A percentile compares a stretch with the other conserved stretches of the same genome.
These are phyloP conservation scores for Ailanthus altissimus DNA, from an alignment of 345 rosid species.

Conservation along the genomic window DNA sequence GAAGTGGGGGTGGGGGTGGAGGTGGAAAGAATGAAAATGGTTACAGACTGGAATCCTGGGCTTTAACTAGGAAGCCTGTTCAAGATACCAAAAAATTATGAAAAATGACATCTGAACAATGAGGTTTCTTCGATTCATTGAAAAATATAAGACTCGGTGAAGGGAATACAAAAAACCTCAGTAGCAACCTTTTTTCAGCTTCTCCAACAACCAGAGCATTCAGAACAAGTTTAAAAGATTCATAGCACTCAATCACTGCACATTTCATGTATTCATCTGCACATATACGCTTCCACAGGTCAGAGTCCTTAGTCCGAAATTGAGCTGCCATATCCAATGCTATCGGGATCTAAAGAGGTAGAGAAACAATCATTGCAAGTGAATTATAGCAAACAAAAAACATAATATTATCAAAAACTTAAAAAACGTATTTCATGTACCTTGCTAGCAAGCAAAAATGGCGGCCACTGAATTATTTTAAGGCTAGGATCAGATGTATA, in stretches of 20 bases:
- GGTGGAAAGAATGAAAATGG: background rate
- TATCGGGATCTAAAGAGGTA: conserved; percentile 70
- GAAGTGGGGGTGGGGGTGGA: background rate
- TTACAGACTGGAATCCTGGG: conserved; percentile 1
- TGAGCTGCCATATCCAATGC: conserved; percentile 97
- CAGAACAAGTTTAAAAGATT: conserved; percentile 80
- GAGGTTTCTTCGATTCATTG: background rate
- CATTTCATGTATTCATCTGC: conserved; percentile 98
- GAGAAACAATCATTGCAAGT: conserved; percentile 19
- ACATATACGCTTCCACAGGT: conserved; percentile 94
- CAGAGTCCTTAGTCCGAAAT: conserved; percentile 73
- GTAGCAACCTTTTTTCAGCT: conserved; percentile 83
- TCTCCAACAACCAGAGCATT: conserved; percentile 83
- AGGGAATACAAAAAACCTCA: background rate
- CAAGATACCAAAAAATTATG: background rate
- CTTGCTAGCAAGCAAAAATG: conserved; percentile 98
- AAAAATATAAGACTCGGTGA: background rate
- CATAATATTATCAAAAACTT: conserved; percentile 10
- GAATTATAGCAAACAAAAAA: background rate
- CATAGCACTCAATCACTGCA: conserved; percentile 97
- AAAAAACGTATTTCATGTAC: conserved; percentile 39
- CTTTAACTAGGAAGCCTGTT: background rate
- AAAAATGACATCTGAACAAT: background rate
- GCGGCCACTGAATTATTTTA: conserved; percentile 97
- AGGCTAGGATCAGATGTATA: conserved; percentile 91